Evolutionary conservation across 2,329 filamentous ascomycete species (phyloP).

Genomic region (Aspergillus glaucus): DNA sequence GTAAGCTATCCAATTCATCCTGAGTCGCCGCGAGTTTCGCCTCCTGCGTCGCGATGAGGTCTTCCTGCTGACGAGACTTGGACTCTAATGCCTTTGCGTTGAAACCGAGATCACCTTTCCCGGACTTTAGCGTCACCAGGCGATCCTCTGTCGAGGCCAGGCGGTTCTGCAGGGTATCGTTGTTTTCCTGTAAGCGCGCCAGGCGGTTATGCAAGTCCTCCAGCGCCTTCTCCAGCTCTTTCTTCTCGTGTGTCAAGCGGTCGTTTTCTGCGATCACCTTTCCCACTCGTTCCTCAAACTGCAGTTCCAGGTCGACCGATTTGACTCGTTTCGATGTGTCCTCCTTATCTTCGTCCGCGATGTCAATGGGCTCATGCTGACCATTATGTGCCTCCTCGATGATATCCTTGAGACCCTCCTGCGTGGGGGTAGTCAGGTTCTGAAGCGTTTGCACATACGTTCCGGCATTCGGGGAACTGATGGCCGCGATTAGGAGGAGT

Average conservation of each 20-base stretch:
- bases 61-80: slow-evolving; percentile 58
- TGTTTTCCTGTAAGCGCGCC: slow-evolving; percentile 50
- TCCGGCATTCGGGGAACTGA: slow-evolving; percentile 52
- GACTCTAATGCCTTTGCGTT: slow-evolving; percentile 37
- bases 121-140: slow-evolving; percentile 48
- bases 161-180: slow-evolving; percentile 40
- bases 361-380: slow-evolving; percentile 31
- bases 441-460: slow-evolving; percentile 49
- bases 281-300: slow-evolving; percentile 44
- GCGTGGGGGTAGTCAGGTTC: slow-evolving; percentile 37
- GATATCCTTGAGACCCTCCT: slow-evolving; percentile 42
- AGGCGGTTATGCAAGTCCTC: slow-evolving; percentile 54
- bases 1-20: slow-evolving; percentile 39
- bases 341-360: slow-evolving; percentile 32
- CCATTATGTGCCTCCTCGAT: slow-evolving; percentile 42
- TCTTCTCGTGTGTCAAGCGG: slow-evolving; percentile 48
- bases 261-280: slow-evolving; percentile 53
- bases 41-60: slow-evolving; percentile 66
- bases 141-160: slow-evolving; percentile 44
- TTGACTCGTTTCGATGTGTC: slow-evolving; percentile 27
- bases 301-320: slow-evolving; percentile 39
- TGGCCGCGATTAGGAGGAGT: slow-evolving; percentile 57
- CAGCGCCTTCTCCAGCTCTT: slow-evolving; percentile 41
- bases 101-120: slow-evolving; percentile 43
- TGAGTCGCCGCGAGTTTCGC: slow-evolving; percentile 53